A percentile compares a stretch with the other conserved stretches of the same genome.
Conservation (phyloP, 257 asterid species). For the Solanum dulcamara region DNA sequence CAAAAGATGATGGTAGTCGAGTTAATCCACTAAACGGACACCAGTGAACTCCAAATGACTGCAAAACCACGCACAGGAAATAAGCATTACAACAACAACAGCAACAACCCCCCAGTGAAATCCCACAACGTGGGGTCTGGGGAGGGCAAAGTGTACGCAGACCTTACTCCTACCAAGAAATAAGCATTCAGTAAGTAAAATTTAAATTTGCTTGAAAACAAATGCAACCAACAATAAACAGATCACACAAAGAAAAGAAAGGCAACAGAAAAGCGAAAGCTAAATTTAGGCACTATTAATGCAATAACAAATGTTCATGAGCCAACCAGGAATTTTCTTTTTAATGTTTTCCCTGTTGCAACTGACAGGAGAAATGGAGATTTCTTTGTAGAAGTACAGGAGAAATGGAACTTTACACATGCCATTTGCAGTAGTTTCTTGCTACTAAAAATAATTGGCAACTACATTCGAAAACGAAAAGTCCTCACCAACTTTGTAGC, state of each 20-base stretch:
- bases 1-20: slow-evolving; percentile 62
- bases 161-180: too few species aligned
- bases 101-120: too few species aligned
- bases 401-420: neutral
- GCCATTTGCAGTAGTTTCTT: neutral
- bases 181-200: neutral
- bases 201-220: neutral
- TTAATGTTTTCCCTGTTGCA: neutral
- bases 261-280: neutral
- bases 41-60: slow-evolving; percentile 96
- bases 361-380: neutral
- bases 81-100: too few species aligned
- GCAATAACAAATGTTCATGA: neutral
- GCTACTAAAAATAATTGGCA: neutral
- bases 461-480: neutral
- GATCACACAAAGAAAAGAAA: neutral
- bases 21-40: slow-evolving; percentile 76
- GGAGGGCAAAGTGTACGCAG: too few species aligned
- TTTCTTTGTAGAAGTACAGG: neutral
- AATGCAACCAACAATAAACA: neutral
- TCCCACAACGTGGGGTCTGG: too few species aligned
- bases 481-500: neutral
- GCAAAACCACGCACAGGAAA: slow-evolving; percentile 21
- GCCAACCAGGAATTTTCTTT: neutral
- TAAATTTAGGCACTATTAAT: neutral